phyloP scores from a whole-genome alignment of 108 stramenopile genomes.

The Pseudonitzschia multiseries region DNA sequence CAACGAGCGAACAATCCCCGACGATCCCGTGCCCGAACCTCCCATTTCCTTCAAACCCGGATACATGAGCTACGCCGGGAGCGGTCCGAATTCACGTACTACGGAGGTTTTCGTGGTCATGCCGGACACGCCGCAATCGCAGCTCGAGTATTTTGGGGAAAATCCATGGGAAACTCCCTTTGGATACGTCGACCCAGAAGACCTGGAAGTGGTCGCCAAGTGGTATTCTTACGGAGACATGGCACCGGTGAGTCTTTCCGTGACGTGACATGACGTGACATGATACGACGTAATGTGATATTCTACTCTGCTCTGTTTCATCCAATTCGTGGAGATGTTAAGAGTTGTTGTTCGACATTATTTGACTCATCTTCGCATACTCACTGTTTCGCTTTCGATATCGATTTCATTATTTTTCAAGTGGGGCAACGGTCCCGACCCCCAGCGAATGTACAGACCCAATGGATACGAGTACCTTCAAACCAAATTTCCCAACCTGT shows the following conservation, averaged over 20 bases:
- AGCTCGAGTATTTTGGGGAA: slow-evolving; percentile 49
- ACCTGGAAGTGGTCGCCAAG: slow-evolving; percentile 29
- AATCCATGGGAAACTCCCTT: slow-evolving; percentile 76
- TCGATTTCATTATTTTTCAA: neutral
- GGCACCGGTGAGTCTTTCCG: slow-evolving; percentile 28
- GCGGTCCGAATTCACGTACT: slow-evolving; percentile 47
- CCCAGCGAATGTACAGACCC: slow-evolving; percentile 31
- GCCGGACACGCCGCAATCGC: slow-evolving; percentile 47
- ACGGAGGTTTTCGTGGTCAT: slow-evolving; percentile 64
- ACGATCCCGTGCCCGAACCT: slow-evolving; percentile 21
- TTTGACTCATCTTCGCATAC: no score
- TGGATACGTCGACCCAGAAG: slow-evolving; percentile 46
- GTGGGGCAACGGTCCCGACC: slow-evolving; percentile 49
- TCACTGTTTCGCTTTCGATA: neutral
- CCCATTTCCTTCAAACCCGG: slow-evolving; percentile 54
- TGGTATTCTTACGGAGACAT: slow-evolving; percentile 67
- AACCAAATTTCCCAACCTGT: slow-evolving; percentile 41
- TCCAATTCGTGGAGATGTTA: no score
- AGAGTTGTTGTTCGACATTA: no score
- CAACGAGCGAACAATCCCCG: slow-evolving; percentile 22
- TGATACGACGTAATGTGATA: no score
- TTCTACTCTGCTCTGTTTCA: no score
- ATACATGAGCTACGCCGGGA: slow-evolving; percentile 51
- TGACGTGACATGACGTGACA: no score
- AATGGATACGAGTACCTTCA: slow-evolving; percentile 46